Conservation (phyloP, 2,329 filamentous ascomycete species). For the Colletotrichum higginsianum region DNA sequence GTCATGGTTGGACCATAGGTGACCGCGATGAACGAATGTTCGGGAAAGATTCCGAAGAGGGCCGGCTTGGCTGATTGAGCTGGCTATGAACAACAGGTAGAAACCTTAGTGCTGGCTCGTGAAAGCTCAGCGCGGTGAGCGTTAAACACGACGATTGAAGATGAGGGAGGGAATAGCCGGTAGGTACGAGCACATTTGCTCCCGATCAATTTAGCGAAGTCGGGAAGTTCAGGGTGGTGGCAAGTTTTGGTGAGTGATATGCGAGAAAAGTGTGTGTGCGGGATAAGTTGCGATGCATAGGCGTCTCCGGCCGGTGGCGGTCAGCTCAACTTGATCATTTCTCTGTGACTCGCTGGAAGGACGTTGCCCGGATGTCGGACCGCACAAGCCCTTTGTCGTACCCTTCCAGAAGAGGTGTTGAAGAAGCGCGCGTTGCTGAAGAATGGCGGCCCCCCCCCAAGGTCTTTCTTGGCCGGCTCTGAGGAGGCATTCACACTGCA, state of each 20-base stretch:
- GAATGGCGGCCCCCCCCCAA: slow-evolving; percentile 10
- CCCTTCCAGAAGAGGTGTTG: background rate
- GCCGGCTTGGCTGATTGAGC: slow-evolving; percentile 16
- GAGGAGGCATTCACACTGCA: slow-evolving; percentile 11
- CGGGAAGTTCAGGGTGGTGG: slow-evolving; percentile 38
- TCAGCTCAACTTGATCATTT: slow-evolving; percentile 20
- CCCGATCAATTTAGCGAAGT: slow-evolving; percentile 35
- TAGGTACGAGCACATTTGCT: slow-evolving; percentile 3
- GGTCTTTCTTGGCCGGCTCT: background rate
- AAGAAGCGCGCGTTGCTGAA: slow-evolving; percentile 12
- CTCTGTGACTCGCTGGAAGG: slow-evolving; percentile 6
- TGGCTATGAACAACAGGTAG: background rate
- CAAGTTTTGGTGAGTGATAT: slow-evolving; percentile 23
- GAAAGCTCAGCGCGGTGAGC: background rate
- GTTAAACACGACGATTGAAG: background rate
- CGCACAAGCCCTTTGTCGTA: slow-evolving; percentile 9
- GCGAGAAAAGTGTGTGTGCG: slow-evolving; percentile 11
- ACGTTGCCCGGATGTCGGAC: slow-evolving; percentile 26
- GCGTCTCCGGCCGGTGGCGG: slow-evolving; percentile 22
- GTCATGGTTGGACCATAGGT: slow-evolving; percentile 24
- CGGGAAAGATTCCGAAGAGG: slow-evolving; percentile 34
- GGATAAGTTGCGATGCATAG: slow-evolving; percentile 3
- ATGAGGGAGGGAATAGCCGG: background rate
- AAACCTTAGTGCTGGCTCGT: background rate
- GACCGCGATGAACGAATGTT: slow-evolving; percentile 18